Evolutionary conservation across 768 basidiomycete genomes (phyloP).

Genomic region (Cyclocybe cylindracea): DNA sequence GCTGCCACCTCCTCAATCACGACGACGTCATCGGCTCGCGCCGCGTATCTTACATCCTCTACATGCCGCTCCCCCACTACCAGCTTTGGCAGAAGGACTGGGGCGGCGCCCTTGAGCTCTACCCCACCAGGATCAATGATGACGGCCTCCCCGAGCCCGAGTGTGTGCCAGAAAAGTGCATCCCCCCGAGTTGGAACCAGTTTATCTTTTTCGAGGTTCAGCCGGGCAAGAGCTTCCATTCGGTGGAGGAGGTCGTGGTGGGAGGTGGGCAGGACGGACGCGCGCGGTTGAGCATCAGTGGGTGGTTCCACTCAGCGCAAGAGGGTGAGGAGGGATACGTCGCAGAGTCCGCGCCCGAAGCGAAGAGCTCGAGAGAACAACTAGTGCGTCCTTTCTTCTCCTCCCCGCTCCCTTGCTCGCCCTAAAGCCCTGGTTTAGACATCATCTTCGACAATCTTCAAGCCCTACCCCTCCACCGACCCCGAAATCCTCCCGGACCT

Average conservation of each 20-base stretch:
- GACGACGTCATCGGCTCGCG: constrained; percentile 98
- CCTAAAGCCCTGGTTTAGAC: constrained; percentile 45
- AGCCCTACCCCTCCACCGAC: constrained; percentile 45
- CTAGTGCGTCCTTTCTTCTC: constrained; percentile 60
- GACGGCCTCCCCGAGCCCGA: constrained; percentile 73
- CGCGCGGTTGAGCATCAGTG: constrained; percentile 85
- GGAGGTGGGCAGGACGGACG: constrained; percentile 69
- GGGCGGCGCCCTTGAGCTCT: constrained; percentile 94
- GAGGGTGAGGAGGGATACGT: constrained; percentile 89
- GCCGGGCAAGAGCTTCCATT: constrained; percentile 93
- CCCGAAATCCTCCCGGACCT: constrained; percentile 52
- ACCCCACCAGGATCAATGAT: constrained; percentile 65
- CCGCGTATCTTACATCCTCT: constrained; percentile 94
- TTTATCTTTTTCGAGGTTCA: constrained; percentile 91
- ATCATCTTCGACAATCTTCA: constrained; percentile 63
- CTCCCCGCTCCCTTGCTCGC: constrained; percentile 1
- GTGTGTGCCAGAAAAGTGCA: constrained; percentile 59
- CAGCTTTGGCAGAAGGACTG: constrained; percentile 84
- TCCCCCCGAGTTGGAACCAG: constrained; percentile 87
- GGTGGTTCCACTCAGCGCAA: constrained; percentile 95
- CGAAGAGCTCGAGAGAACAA: constrained; percentile 88
- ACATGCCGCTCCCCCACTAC: constrained; percentile 81
- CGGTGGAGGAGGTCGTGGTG: constrained; percentile 95
- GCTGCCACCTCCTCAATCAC: constrained; percentile 95
- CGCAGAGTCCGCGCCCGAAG: constrained; percentile 43